A percentile compares a stretch with the other conserved stretches of the same genome.
Conservation (phyloP, 75 land plant species). For the Picea sitchensis region DNA sequence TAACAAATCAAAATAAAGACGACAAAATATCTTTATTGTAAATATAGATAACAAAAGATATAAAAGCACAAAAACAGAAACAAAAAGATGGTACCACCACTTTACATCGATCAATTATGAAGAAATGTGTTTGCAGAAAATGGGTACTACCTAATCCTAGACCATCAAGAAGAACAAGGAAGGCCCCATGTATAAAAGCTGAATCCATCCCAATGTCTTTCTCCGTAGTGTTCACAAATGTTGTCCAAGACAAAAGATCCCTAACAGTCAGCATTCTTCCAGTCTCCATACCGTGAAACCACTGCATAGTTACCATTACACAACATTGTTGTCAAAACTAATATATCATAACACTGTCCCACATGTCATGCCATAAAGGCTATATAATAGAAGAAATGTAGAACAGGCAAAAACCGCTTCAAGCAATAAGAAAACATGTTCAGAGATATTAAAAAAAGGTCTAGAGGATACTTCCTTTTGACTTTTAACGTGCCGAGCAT, state of each 20-base stretch:
- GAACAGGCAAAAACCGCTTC: not conserved
- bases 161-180: constrained; percentile 96
- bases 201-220: constrained; percentile 37
- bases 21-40: too few relatives aligned
- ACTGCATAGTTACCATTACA: constrained; percentile 38
- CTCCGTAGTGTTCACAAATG: constrained; percentile 61
- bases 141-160: constrained; percentile 65
- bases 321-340: not conserved
- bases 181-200: constrained; percentile 89
- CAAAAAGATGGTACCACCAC: too few relatives aligned
- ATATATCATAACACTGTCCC: not conserved
- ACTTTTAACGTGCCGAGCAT: not conserved
- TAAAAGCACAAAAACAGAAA: too few relatives aligned
- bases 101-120: too few relatives aligned
- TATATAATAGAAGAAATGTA: not conserved
- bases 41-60: too few relatives aligned
- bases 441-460: not conserved
- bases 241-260: constrained; percentile 90
- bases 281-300: constrained; percentile 68
- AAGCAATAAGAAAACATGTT: not conserved
- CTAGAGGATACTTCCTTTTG: not conserved
- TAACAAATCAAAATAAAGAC: too few relatives aligned
- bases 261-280: constrained; percentile 78
- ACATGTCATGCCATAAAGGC: not conserved
- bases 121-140: not conserved